Conservation (phyloP, 2,329 filamentous ascomycete genomes). For the Colletotrichum limetticola region DNA sequence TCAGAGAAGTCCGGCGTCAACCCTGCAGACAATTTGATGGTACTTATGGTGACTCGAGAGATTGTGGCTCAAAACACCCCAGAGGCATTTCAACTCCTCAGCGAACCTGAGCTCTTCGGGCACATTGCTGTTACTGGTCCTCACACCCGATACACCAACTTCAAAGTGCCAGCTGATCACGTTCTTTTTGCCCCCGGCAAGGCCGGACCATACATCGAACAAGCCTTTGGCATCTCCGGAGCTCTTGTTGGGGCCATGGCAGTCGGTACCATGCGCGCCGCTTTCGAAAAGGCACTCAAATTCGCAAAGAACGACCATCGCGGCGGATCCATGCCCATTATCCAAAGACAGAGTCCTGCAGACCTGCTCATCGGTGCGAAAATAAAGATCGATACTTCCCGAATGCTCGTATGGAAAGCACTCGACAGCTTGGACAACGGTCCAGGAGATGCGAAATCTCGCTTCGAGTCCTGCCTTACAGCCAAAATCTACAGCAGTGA, state of each 20-base stretch:
- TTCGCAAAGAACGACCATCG: conserved; percentile 60
- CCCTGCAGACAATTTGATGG: conserved; percentile 50
- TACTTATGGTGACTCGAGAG: conserved; percentile 60
- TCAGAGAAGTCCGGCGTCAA: conserved; percentile 34
- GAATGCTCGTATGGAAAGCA: conserved; percentile 64
- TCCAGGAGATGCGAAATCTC: conserved; percentile 49
- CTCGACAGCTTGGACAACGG: conserved; percentile 54
- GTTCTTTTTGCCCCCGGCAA: conserved; percentile 55
- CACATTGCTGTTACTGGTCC: conserved; percentile 60
- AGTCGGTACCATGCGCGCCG: conserved; percentile 62
- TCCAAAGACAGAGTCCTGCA: conserved; percentile 60
- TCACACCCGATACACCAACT: conserved; percentile 57
- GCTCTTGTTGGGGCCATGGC: conserved; percentile 65
- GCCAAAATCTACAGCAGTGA: conserved; percentile 65
- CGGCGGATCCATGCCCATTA: conserved; percentile 54
- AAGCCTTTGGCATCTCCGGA: conserved; percentile 54
- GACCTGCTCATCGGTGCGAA: conserved; percentile 64
- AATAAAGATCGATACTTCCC: conserved; percentile 60
- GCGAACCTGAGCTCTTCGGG: conserved; percentile 56
- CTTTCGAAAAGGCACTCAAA: conserved; percentile 61
- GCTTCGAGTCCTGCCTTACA: conserved; percentile 57
- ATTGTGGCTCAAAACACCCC: conserved; percentile 56
- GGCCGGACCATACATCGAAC: conserved; percentile 44
- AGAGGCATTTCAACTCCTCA: conserved; percentile 56
- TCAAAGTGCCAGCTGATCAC: conserved; percentile 59